Evolutionary conservation across 768 basidiomycete species (phyloP).

Genomic region (Trametes coccinea): DNA sequence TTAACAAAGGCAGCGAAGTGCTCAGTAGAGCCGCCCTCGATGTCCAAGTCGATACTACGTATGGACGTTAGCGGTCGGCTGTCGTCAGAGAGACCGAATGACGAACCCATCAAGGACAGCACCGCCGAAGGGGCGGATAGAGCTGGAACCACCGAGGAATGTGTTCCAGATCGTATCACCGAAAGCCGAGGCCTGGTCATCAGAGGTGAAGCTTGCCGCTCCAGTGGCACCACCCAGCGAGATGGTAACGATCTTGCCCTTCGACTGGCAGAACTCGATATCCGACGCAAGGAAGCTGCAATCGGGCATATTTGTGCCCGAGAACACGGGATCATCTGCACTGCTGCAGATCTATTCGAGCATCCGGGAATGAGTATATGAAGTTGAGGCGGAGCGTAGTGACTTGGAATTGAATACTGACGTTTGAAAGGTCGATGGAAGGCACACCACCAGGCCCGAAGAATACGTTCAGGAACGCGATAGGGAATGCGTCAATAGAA

Average conservation of each 20-base stretch:
- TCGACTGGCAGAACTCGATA: slow-evolving; percentile 61
- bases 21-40: slow-evolving; percentile 58
- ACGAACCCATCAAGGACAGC: slow-evolving; percentile 72
- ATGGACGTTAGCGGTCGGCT: not conserved
- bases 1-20: slow-evolving; percentile 43
- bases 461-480: slow-evolving; percentile 64
- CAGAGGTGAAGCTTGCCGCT: slow-evolving; percentile 58
- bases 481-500: slow-evolving; percentile 56
- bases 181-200: slow-evolving; percentile 56
- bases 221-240: slow-evolving; percentile 52
- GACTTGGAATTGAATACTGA: slow-evolving; percentile 24
- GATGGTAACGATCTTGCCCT: slow-evolving; percentile 41
- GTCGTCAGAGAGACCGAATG: not conserved
- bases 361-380: not conserved
- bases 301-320: slow-evolving; percentile 62
- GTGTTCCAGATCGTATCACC: slow-evolving; percentile 72
- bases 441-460: slow-evolving; percentile 60
- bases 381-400: too few species aligned
- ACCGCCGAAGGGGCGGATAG: slow-evolving; percentile 67
- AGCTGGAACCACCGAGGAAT: slow-evolving; percentile 64
- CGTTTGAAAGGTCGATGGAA: slow-evolving; percentile 62
- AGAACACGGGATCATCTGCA: slow-evolving; percentile 53
- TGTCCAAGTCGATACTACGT: slow-evolving; percentile 62
- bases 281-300: slow-evolving; percentile 60
- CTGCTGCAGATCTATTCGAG: slow-evolving; percentile 62